Conservation (phyloP, 495 filamentous ascomycete genomes). For the Amorphotheca resinae region DNA sequence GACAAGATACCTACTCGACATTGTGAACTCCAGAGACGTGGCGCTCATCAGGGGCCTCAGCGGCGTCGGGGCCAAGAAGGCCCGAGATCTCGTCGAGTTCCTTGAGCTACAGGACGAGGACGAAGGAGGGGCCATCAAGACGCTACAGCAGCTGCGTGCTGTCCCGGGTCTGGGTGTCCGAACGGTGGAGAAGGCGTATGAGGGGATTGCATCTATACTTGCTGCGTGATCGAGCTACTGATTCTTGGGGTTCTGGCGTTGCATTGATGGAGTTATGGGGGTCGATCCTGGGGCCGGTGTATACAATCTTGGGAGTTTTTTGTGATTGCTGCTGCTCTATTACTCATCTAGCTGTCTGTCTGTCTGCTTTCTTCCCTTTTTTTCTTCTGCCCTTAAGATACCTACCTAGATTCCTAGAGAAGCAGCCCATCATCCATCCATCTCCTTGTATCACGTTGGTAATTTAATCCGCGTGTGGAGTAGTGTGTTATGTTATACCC, state of each 20-base stretch:
- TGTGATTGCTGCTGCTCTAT: neutral
- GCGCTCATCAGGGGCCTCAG: conserved; percentile 60
- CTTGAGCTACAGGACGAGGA: conserved; percentile 36
- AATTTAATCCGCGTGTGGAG: too few relatives aligned
- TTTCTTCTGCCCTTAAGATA: neutral
- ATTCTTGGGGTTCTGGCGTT: neutral
- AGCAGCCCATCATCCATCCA: too few relatives aligned
- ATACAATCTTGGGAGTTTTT: too few relatives aligned
- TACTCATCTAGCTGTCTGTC: neutral
- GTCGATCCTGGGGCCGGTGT: too few relatives aligned
- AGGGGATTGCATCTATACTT: conserved; percentile 16
- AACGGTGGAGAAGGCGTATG: conserved; percentile 42
- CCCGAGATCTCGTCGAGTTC: conserved; percentile 47
- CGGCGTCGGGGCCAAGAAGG: conserved; percentile 52
- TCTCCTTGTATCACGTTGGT: too few relatives aligned
- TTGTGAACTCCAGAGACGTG: conserved; percentile 79
- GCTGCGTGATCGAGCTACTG: neutral
- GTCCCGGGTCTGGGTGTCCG: conserved; percentile 48
- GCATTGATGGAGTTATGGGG: conserved; percentile 5
- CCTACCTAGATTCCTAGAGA: too few relatives aligned
- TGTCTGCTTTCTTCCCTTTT: neutral
- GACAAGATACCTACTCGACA: conserved; percentile 56
- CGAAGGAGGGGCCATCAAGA: conserved; percentile 30
- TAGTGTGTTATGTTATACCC: too few relatives aligned
- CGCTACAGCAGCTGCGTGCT: conserved; percentile 37